Evolutionary conservation across 75 land plant genomes (phyloP).

Genomic region (Pinus tabuliformis): DNA sequence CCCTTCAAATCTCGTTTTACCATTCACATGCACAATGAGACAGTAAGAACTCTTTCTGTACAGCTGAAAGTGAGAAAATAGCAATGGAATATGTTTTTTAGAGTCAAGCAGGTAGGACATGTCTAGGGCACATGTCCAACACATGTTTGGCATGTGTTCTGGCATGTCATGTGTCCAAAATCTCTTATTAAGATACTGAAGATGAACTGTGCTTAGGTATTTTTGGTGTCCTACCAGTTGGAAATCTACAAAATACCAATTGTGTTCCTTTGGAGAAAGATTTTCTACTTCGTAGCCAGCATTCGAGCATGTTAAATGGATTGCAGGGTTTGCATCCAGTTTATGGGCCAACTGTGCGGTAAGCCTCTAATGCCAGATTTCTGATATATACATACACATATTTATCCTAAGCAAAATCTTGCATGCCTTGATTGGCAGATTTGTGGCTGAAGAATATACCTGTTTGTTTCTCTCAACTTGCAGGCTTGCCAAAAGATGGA

Average conservation of each 20-base stretch:
- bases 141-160: no score
- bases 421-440: neutral
- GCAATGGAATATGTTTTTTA: no score
- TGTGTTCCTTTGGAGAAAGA: conserved; percentile 25
- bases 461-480: neutral
- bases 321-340: conserved; percentile 66
- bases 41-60: no score
- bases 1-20: no score
- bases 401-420: neutral
- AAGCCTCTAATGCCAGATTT: conserved; percentile 8
- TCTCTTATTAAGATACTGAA: neutral
- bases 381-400: neutral
- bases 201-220: neutral
- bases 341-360: conserved; percentile 93
- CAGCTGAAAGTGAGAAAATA: no score
- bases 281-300: conserved; percentile 63
- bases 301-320: conserved; percentile 88
- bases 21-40: no score
- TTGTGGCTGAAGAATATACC: neutral
- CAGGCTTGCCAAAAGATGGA: conserved; percentile 97
- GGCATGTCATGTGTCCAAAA: no score
- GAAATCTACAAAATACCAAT: neutral
- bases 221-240: neutral
- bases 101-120: no score
- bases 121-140: no score